phyloP scores from a whole-genome alignment of 2,329 filamentous ascomycete genomes.

The Rhynchosporium agropyri region DNA sequence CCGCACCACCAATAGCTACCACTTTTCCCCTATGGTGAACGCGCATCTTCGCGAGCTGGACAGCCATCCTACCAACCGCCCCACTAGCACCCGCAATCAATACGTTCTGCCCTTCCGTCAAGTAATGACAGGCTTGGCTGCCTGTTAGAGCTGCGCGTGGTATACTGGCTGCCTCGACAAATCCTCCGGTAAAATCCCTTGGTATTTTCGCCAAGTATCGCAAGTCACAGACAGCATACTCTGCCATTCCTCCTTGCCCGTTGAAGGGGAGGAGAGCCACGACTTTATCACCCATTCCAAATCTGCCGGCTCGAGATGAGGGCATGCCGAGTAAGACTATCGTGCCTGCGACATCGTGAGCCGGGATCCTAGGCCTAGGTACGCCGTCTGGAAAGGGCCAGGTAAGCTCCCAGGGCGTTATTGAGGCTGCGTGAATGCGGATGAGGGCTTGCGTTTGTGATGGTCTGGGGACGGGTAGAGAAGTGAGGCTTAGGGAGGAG shows the following conservation, averaged over 20 bases:
- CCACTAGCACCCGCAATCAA: conserved; percentile 25
- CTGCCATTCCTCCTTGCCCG: conserved; percentile 24
- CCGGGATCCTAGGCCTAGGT: conserved; percentile 17
- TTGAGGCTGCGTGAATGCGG: conserved; percentile 20
- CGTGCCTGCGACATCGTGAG: conserved; percentile 23
- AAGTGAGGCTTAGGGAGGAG: conserved; percentile 12
- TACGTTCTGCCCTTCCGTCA: conserved; percentile 17
- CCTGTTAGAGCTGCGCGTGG: conserved; percentile 24
- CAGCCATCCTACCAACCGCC: conserved; percentile 26
- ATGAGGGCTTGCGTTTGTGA: conserved; percentile 21
- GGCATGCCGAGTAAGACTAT: conserved; percentile 19
- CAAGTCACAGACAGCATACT: conserved; percentile 21
- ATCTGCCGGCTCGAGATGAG: not conserved
- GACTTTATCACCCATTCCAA: conserved; percentile 15
- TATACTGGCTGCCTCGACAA: conserved; percentile 25
- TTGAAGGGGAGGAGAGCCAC: conserved; percentile 18
- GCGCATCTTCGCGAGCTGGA: conserved; percentile 19
- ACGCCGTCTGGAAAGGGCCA: conserved; percentile 13
- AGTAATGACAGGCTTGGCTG: conserved; percentile 19
- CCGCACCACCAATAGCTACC: conserved; percentile 23
- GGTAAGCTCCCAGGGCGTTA: conserved; percentile 28
- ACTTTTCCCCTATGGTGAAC: conserved; percentile 19
- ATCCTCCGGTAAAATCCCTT: conserved; percentile 4
- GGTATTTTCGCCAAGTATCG: conserved; percentile 18
- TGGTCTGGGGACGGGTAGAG: conserved; percentile 1